phyloP scores from a whole-genome alignment of 2,329 filamentous ascomycete genomes.

The Aspergillus bombycis region DNA sequence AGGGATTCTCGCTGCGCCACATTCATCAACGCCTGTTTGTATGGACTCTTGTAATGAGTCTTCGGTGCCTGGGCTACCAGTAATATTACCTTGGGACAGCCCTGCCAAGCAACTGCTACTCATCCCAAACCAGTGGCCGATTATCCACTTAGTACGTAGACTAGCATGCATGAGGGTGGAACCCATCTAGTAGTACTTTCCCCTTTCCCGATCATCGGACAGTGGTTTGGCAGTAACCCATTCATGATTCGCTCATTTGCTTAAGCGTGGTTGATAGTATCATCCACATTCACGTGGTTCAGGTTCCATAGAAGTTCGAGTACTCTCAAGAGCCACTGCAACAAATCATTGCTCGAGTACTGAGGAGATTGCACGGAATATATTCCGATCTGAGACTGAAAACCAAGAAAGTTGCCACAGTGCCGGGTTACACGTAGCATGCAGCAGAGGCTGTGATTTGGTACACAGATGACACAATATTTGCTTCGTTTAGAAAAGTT shows the following conservation, averaged over 20 bases:
- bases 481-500: neutral
- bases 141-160: neutral
- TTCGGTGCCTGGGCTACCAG: neutral
- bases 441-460: slow-evolving; percentile 3
- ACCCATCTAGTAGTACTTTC: neutral
- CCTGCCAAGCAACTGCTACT: neutral
- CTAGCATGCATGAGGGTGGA: neutral
- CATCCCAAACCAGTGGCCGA: slow-evolving; percentile 1
- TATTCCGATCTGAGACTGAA: neutral
- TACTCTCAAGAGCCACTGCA: neutral
- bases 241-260: neutral
- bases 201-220: slow-evolving; percentile 1
- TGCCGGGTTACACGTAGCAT: slow-evolving; percentile 12
- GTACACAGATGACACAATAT: neutral
- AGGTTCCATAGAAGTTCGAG: neutral
- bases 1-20: slow-evolving; percentile 5
- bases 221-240: neutral
- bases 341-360: neutral
- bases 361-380: neutral
- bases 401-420: neutral
- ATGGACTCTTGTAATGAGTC: neutral
- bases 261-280: neutral
- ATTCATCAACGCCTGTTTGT: neutral
- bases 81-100: neutral
- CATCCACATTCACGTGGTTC: slow-evolving; percentile 2